Conservation (phyloP, 148 eudicot genomes). For the Rheum nobile region DNA sequence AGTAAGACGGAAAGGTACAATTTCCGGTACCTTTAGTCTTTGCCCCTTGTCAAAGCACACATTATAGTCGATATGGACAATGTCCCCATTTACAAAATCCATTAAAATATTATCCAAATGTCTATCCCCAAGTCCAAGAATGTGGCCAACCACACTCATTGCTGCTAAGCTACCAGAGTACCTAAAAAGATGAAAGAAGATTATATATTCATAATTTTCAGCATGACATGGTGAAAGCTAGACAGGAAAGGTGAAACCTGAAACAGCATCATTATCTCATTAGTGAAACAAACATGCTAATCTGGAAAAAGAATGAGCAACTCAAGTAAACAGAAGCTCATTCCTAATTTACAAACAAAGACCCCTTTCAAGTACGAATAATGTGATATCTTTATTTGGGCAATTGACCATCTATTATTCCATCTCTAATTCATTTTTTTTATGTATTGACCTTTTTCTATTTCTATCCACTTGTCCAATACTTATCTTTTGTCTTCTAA, state of each 20-base stretch:
- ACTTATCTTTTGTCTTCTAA: neutral
- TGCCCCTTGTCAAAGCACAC: conserved; percentile 98
- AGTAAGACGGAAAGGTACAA: conserved; percentile 96
- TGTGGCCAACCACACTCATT: conserved; percentile 97
- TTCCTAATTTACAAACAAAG: neutral
- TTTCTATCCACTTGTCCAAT: neutral
- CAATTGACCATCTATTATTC: neutral
- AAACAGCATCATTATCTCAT: neutral
- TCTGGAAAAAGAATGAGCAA: neutral
- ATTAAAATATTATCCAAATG: conserved; percentile 93
- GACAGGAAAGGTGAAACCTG: neutral
- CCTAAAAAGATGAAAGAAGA: conserved; percentile 35
- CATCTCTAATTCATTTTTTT: neutral
- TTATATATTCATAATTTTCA: neutral
- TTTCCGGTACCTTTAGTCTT: conserved; percentile 90
- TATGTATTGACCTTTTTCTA: neutral
- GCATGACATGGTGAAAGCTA: neutral
- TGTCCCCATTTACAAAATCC: conserved; percentile 81
- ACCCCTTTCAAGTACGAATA: neutral
- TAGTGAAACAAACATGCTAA: neutral
- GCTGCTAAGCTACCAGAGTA: conserved; percentile 89
- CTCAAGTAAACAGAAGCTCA: neutral
- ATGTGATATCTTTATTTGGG: neutral
- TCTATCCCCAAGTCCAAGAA: conserved; percentile 93
- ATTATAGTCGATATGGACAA: conserved; percentile 93